Percentiles rank a stretch among this genome's conserved stretches.
Conservation (phyloP, 2,329 filamentous ascomycete genomes). For the Tolypocladium ophioglossoides region DNA sequence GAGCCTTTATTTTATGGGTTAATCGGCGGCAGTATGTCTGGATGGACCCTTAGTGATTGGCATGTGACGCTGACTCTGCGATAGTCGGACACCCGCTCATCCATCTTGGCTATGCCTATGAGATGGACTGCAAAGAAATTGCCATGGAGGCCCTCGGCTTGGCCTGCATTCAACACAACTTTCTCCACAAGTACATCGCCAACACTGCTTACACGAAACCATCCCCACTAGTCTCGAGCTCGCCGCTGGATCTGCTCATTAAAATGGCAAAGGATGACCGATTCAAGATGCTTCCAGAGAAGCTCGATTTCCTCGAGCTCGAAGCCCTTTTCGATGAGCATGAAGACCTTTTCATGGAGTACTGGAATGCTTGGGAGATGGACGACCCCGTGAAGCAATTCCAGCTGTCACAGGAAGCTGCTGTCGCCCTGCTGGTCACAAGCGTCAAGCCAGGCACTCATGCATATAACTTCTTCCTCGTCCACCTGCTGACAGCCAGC, state of each 20-base stretch:
- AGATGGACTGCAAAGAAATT: slow-evolving; percentile 74
- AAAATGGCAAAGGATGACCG: slow-evolving; percentile 57
- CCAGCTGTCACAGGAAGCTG: slow-evolving; percentile 54
- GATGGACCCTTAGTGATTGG: neutral
- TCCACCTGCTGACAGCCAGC: slow-evolving; percentile 73
- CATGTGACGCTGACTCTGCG: slow-evolving; percentile 8
- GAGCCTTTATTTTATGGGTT: slow-evolving; percentile 73
- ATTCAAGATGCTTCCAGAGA: slow-evolving; percentile 56
- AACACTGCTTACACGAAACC: slow-evolving; percentile 59
- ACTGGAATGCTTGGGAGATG: slow-evolving; percentile 85
- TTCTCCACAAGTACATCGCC: slow-evolving; percentile 59
- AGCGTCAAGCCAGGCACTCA: slow-evolving; percentile 47
- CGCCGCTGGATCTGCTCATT: slow-evolving; percentile 60
- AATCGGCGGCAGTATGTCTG: slow-evolving; percentile 59
- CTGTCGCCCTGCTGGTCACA: slow-evolving; percentile 50
- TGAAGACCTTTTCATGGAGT: slow-evolving; percentile 63
- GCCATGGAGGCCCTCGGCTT: slow-evolving; percentile 81
- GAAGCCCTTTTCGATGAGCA: slow-evolving; percentile 56
- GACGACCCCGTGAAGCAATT: slow-evolving; percentile 64
- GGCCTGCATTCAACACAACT: slow-evolving; percentile 46
- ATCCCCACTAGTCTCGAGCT: slow-evolving; percentile 47
- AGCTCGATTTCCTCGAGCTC: slow-evolving; percentile 52
- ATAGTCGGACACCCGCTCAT: slow-evolving; percentile 85
- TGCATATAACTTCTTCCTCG: slow-evolving; percentile 72
- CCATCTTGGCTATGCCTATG: slow-evolving; percentile 87